phyloP scores from a whole-genome alignment of 139 green algal species.

The Chlorella ohadii region DNA sequence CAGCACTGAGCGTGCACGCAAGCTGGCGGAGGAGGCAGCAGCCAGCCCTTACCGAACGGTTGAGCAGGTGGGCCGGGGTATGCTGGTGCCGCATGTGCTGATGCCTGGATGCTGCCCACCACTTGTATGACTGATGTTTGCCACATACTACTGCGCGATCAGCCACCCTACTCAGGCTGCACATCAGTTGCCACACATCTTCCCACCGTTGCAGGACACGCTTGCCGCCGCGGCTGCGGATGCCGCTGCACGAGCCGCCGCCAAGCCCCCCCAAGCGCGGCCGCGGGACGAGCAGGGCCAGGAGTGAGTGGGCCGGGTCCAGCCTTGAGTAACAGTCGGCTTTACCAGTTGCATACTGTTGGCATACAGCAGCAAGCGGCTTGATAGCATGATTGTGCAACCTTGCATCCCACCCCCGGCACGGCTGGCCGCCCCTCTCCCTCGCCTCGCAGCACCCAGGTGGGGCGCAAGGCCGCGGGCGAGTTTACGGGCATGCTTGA shows the following conservation, averaged over 20 bases:
- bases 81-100: too few species aligned
- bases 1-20: neutral
- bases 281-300: neutral
- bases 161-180: too few species aligned
- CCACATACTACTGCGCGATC: too few species aligned
- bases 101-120: too few species aligned
- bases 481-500: neutral
- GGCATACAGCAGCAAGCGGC: too few species aligned
- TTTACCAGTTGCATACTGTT: too few species aligned
- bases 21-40: conserved; percentile 25
- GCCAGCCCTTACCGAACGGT: conserved; percentile 22
- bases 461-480: conserved; percentile 34
- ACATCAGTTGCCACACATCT: neutral
- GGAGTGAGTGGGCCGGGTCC: conserved; percentile 30
- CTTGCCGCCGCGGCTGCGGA: neutral
- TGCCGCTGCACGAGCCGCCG: neutral
- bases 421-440: too few species aligned
- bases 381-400: neutral
- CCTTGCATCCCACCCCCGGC: neutral
- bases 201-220: neutral
- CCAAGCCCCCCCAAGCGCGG: neutral
- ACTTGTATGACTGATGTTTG: too few species aligned
- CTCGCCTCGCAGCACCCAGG: conserved; percentile 15
- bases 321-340: too few species aligned
- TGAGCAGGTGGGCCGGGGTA: conserved; percentile 6